Percentiles rank a stretch among this genome's conserved stretches.
phyloP scores from a whole-genome alignment of 1,284 basidiomycete genomes.

The Xerocomus nothofagi region DNA sequence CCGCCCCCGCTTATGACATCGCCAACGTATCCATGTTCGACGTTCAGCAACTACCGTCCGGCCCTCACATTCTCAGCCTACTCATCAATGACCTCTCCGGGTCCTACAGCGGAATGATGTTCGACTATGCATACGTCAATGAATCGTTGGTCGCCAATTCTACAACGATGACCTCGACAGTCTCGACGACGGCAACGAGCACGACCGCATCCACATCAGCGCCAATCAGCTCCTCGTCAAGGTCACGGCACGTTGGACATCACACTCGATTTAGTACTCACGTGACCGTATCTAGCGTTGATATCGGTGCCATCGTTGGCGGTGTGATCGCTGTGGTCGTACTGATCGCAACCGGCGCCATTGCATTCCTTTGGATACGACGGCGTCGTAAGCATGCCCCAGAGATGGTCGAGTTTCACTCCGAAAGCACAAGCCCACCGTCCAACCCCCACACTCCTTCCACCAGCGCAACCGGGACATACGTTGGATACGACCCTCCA shows the following conservation, averaged over 20 bases:
- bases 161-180: background rate
- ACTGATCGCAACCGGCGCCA: constrained; percentile 3
- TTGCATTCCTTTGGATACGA: constrained; percentile 16
- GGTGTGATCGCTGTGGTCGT: constrained; percentile 12
- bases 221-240: background rate
- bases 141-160: constrained; percentile 15
- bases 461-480: no score
- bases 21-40: constrained; percentile 28
- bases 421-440: background rate
- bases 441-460: background rate
- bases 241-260: constrained; percentile 13
- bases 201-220: background rate
- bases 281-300: background rate
- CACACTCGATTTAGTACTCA: background rate
- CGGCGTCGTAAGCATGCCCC: constrained; percentile 1
- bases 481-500: constrained; percentile 7
- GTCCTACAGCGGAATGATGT: constrained; percentile 27
- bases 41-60: constrained; percentile 18
- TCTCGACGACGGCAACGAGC: background rate
- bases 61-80: constrained; percentile 14
- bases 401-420: constrained; percentile 8
- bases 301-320: constrained; percentile 14
- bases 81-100: constrained; percentile 19
- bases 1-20: constrained; percentile 18
- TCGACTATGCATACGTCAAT: constrained; percentile 27